Evolutionary conservation across 2,329 filamentous ascomycete genomes (phyloP), one percentile per base, ranked within the genome.

Genomic region (Xylariaceae sp.): DNA sequence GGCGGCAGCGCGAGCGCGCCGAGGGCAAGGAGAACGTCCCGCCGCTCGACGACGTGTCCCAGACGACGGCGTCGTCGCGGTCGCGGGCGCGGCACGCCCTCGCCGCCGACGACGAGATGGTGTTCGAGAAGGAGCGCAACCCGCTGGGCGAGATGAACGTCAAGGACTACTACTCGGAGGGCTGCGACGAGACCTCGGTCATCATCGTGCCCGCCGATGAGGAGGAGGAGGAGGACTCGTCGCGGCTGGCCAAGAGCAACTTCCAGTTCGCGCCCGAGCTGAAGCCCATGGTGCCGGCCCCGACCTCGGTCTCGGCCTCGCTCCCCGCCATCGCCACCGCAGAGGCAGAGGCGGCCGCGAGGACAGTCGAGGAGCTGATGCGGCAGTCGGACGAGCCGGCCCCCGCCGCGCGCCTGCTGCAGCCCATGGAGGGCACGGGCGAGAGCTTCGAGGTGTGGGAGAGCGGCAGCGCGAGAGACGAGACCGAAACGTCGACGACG

Each of bases 11-110:
- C 44, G 71, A 68, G 53, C 56, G 67, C 46, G 67, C 68, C 19
- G 74, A 84, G 45, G 72, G 75, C 51, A 98, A 98, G 68, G 90
- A 98, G 65, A 98, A 98, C 53, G 77, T 94, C 13, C 84, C 90
- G 4, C 90, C 90, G 2, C 56, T 63, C 3, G 73, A 75, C 35
- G 78, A 83, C 29, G 58, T 82, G 24, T 76, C 73, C 18, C 72
- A 82, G 50, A 77, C 74, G 0, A 63, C 63, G 12, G 45, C 48
- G 15, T 51, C 58, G 2, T 63, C 63, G 12, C 46, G 49, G 15
- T 51, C 58, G 2, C 53, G 55, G 0, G 47, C 52, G n/a, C 43
- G 57, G 16, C 54, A 59, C n/a, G 45, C 55, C 7, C 44, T 46
- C 15, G 43, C 51, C 15, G 50, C 51, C 15, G 48, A 51, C 2